These are phyloP conservation scores for Cyberlindnera sargentensis DNA, from an alignment of 805 yeast species.

Conservation along the genomic window DNA sequence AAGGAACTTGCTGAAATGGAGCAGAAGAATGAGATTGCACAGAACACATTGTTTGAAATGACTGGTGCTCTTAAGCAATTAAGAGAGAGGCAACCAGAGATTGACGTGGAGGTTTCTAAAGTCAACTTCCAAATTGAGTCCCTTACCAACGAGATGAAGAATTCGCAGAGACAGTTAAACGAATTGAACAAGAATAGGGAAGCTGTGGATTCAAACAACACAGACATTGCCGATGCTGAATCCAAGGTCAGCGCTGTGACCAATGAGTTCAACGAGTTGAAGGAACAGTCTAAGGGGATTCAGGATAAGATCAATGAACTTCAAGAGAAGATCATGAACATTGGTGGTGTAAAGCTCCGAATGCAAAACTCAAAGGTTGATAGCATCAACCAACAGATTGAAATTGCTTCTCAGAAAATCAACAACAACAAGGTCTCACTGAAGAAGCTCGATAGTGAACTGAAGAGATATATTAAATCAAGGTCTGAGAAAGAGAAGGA, in stretches of 20 bases:
- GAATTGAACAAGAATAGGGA: conserved; percentile 26
- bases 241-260: conserved; percentile 27
- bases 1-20: conserved; percentile 49
- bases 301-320: conserved; percentile 51
- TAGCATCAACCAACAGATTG: conserved; percentile 60
- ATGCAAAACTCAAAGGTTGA: conserved; percentile 78
- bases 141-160: conserved; percentile 43
- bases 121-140: conserved; percentile 58
- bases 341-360: conserved; percentile 83
- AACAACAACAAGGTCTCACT: conserved; percentile 48
- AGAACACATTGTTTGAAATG: conserved; percentile 50
- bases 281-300: conserved; percentile 46
- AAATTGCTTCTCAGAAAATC: conserved; percentile 48
- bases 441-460: conserved; percentile 58
- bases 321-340: conserved; percentile 76
- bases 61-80: conserved; percentile 48
- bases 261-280: conserved; percentile 38
- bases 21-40: conserved; percentile 40
- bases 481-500: conserved; percentile 43
- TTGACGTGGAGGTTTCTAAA: conserved; percentile 56
- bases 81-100: conserved; percentile 61
- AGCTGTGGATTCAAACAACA: conserved; percentile 21
- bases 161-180: conserved; percentile 36
- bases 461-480: conserved; percentile 45
- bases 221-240: conserved; percentile 32